Evolutionary conservation across 2,329 filamentous ascomycete species (phyloP), one percentile per base, ranked within the genome.

Genomic region (Colletotrichum sublineola): DNA sequence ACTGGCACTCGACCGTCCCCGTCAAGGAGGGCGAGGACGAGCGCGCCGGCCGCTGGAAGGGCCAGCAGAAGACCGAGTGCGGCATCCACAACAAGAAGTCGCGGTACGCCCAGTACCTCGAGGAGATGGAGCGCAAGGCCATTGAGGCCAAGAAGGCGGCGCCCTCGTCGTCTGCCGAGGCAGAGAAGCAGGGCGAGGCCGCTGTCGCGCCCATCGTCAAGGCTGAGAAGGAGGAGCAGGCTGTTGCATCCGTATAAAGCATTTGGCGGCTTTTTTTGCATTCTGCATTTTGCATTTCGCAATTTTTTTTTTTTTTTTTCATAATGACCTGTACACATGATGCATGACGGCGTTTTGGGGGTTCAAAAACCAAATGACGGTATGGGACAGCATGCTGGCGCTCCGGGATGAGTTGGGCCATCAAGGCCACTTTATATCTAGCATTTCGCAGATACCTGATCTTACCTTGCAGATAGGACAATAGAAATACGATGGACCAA

Each of bases 31-130:
- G 94, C 75, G 96, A 99, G 84, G 96, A 98, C 79, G 96, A 99
- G 89, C 92, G 96, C 63, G 93, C 96, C 11, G 96, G 96, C 71
- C 92, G 96, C 77, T 99, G 96, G 96, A 98, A 97, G 89, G 96
- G 96, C 74, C 93, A 95, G 82, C 86, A 88, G 79, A 99, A 99
- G 92, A 97, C 95, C 20, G 96, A 99, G 86, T 99, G 96, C 82
- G 96, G 96, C 60, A 98, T 99, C 80, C 96, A 99, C 90, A 98
- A 98, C 88, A 97, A 96, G 84, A 92, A 95, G 82, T 97, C 94
- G 71, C 92, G 95, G 77, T 99, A 98, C 79, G 93, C 95, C 14
- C 91, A 95, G 83, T 98, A 93, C 83, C 84, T 97, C 68, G 87
- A 88, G 78, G 91, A 94, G 73, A 89, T 93, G 82, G 92, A 94